Conservation (phyloP, 345 rosid genomes). For the Brassica cretica region DNA sequence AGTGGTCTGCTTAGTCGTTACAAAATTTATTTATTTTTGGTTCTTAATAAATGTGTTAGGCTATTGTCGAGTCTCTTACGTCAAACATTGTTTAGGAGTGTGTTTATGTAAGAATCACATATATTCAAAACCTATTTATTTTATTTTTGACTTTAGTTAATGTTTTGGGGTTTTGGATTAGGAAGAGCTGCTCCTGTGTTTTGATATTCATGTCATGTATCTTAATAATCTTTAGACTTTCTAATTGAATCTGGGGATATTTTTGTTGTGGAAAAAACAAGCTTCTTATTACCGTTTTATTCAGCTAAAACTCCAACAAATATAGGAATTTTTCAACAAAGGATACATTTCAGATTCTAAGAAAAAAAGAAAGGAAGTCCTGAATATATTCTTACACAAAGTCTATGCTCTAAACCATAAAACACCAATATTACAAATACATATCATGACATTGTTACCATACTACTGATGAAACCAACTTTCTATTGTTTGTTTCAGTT, state of each 20-base stretch:
- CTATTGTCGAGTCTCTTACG: constrained; percentile 1
- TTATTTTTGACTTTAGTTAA: constrained; percentile 10
- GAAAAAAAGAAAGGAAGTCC: not conserved
- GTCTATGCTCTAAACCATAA: constrained; percentile 6
- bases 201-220: not conserved
- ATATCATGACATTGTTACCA: not conserved
- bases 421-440: constrained; percentile 23
- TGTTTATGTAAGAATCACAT: not conserved
- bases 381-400: constrained; percentile 1
- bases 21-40: not conserved
- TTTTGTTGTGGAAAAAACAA: not conserved
- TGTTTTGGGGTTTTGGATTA: not conserved
- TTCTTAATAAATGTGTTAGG: not conserved
- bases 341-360: constrained; percentile 1
- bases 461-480: constrained; percentile 16
- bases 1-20: not conserved
- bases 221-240: not conserved
- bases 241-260: not conserved
- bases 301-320: constrained; percentile 1
- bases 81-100: constrained; percentile 34
- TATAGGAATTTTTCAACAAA: not conserved
- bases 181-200: constrained; percentile 7
- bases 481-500: constrained; percentile 16
- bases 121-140: not conserved
- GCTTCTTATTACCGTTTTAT: not conserved